A percentile compares a stretch with the other conserved stretches of the same genome.
Conservation (phyloP, 2,329 filamentous ascomycete genomes). For the Cercospora sesami region DNA sequence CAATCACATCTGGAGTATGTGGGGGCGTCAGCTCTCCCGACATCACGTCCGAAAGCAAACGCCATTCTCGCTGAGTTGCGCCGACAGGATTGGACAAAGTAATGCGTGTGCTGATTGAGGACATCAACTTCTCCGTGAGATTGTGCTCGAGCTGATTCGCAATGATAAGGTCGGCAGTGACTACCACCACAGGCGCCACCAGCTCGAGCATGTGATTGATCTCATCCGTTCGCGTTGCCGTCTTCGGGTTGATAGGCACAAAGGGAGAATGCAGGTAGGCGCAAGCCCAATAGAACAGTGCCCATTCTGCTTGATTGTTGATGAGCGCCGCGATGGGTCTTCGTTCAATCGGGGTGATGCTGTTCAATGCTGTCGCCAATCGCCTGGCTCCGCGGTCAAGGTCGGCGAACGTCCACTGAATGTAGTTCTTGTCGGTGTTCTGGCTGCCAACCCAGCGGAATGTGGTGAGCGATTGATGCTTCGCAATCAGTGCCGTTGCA, state of each 20-base stretch:
- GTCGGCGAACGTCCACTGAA: constrained; percentile 38
- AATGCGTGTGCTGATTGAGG: constrained; percentile 31
- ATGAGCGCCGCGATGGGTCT: constrained; percentile 36
- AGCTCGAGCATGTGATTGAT: constrained; percentile 38
- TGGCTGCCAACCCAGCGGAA: constrained; percentile 38
- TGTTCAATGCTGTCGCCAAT: constrained; percentile 35
- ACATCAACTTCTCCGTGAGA: constrained; percentile 30
- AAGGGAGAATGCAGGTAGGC: constrained; percentile 38
- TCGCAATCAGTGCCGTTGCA: constrained; percentile 35
- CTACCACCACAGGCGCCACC: constrained; percentile 33
- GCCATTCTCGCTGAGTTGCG: constrained; percentile 29
- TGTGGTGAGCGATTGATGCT: constrained; percentile 33
- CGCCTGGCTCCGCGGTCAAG: constrained; percentile 37
- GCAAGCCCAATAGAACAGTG: constrained; percentile 37
- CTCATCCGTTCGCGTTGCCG: constrained; percentile 34
- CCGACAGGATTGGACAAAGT: constrained; percentile 27
- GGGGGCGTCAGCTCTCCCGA: constrained; percentile 36
- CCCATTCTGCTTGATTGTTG: constrained; percentile 40
- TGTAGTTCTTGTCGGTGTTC: constrained; percentile 29
- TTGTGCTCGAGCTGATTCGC: constrained; percentile 35
- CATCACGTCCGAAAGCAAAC: constrained; percentile 34
- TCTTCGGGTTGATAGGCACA: constrained; percentile 38
- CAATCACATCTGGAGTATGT: constrained; percentile 35
- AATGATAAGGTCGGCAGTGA: constrained; percentile 32
- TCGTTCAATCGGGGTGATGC: constrained; percentile 36